Conservation (phyloP, 2,329 filamentous ascomycete genomes). For the Botrytis squamosa region DNA sequence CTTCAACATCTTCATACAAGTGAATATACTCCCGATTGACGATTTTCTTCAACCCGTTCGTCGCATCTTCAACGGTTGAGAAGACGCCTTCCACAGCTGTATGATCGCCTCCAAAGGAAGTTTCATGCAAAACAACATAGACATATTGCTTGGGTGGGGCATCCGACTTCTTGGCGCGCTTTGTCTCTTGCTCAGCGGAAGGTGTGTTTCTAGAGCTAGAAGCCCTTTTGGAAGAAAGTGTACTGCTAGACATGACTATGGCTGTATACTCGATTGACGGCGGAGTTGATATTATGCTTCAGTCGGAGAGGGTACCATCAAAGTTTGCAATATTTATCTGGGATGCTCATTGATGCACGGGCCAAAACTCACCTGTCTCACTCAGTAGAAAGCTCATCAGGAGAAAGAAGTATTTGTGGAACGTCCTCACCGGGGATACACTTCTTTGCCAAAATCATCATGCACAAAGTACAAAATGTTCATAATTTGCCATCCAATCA, state of each 20-base stretch:
- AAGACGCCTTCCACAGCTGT: background rate
- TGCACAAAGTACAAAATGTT: background rate
- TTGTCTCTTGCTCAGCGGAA: background rate
- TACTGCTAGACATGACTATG: background rate
- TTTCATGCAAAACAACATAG: background rate
- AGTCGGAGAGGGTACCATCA: background rate
- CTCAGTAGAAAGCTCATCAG: background rate
- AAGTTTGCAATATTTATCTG: background rate
- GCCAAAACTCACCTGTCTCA: background rate
- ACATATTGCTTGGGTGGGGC: background rate
- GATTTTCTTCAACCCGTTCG: background rate
- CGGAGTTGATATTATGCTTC: background rate
- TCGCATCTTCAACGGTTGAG: conserved; percentile 1
- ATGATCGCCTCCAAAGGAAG: background rate
- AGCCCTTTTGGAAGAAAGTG: background rate
- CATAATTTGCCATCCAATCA: background rate
- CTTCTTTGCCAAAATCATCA: background rate
- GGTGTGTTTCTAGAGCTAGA: background rate
- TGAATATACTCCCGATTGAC: background rate
- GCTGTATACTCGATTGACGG: background rate
- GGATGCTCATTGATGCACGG: background rate
- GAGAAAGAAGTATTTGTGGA: background rate
- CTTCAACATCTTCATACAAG: background rate
- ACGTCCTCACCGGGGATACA: background rate
- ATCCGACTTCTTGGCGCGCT: background rate